Percentiles rank a stretch among this genome's conserved stretches.
phyloP scores from a whole-genome alignment of 192 early-diverging fungal genomes.

The Mortierella hygrophila region DNA sequence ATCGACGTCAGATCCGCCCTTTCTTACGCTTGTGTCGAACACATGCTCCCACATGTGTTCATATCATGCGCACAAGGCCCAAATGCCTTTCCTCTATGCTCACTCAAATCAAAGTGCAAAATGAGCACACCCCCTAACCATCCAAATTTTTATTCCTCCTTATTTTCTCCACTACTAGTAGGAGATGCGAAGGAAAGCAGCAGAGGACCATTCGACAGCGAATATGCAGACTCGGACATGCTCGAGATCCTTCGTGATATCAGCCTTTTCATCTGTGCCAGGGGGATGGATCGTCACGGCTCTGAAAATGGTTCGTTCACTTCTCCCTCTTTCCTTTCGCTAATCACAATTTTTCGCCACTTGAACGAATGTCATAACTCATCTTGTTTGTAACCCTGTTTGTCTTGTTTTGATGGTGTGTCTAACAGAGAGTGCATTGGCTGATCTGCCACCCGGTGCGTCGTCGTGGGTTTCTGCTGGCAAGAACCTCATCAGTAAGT shows the following conservation, averaged over 20 bases:
- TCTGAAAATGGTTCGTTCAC: constrained; percentile 29
- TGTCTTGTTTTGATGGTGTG: neutral
- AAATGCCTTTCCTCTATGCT: too few species aligned
- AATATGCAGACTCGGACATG: constrained; percentile 54
- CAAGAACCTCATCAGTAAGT: constrained; percentile 56
- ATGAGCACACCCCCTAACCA: neutral
- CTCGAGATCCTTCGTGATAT: constrained; percentile 52
- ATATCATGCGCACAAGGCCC: too few species aligned
- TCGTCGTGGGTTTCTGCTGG: constrained; percentile 53
- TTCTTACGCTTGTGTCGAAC: too few species aligned
- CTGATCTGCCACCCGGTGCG: constrained; percentile 42
- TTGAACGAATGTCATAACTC: neutral
- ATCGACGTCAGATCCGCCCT: too few species aligned
- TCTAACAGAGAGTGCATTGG: constrained; percentile 34
- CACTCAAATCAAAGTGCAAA: too few species aligned
- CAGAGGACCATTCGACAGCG: constrained; percentile 30
- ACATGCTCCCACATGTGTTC: too few species aligned
- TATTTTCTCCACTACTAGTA: neutral
- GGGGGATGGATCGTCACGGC: constrained; percentile 49
- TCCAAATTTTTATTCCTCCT: neutral
- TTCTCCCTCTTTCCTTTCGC: neutral
- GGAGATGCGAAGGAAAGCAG: constrained; percentile 14
- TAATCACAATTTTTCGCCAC: too few species aligned
- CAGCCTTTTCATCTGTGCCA: constrained; percentile 48
- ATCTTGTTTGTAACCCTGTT: neutral